Base-by-base conservation (phyloP, 768 basidiomycete genomes). In the Leccinum barrowsii region DNA sequence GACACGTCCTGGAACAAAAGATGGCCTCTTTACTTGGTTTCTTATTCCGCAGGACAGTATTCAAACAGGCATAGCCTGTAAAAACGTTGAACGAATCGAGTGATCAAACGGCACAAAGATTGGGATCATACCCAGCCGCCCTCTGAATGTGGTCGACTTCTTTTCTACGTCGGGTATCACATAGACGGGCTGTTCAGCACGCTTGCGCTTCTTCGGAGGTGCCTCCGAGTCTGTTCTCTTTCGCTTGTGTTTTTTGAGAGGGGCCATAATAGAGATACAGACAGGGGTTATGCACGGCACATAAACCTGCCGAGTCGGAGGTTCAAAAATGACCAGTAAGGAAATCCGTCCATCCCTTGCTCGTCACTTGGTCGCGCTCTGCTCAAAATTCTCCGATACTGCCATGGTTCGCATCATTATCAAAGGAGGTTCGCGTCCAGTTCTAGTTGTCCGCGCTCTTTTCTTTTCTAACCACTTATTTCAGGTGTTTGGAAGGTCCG, bases 391-490 rank as follows among this genome's bases (percentile, higher is more conserved):
- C 17, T 51, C 30, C 46, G 26, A 17, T 59, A 54, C 15, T 35
- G 15, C 47, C 50, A 94, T 93, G 91, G 89, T 90, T 67, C 83
- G 92, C 71, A 93, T 92, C 34, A 92, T 94, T 70, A 93, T 93
- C 73, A 94, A 94, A 81, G 91, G 90, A 80, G 91, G 88, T 81
- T 60, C 57, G 85, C 76, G 51, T 10, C 13, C 30, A 1, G 17
- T 51, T 4, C 54, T 34, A 8, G 47, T 35, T 56, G 19, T 55
- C 50, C 28, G 22, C 37, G n/a, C 10, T 2, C 8, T 0, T 26
- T 40, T 53, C 13, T 0, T 58, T 40, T 54, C 24, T 68, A 3
- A 68, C 58, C n/a, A 5, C 35, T 2, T 1, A 17, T 50, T 32
- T 4, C n/a, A 87, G 85, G 89, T 68, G 89, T 91, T 58, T 92